Conservation (phyloP, 768 basidiomycete species). For the Auriscalpium vulgare region DNA sequence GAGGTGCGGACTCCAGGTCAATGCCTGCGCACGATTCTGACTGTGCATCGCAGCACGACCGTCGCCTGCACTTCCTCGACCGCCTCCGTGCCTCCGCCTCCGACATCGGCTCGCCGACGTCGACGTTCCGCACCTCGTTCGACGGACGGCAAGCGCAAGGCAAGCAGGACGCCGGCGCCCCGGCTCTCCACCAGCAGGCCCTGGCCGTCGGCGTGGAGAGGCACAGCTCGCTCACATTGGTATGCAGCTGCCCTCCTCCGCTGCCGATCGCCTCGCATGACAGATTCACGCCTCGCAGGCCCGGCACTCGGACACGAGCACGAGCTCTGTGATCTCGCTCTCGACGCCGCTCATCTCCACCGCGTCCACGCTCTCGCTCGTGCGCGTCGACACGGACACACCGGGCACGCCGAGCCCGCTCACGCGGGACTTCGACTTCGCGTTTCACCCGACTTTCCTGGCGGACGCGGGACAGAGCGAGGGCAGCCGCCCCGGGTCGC, state of each 20-base stretch:
- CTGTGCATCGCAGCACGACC: not conserved
- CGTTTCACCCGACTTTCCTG: not conserved
- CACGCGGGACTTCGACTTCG: not conserved
- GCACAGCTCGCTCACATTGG: not conserved
- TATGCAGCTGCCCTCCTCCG: not conserved
- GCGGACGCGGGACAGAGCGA: no score
- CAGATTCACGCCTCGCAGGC: not conserved
- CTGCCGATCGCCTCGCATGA: not conserved
- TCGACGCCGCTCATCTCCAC: not conserved
- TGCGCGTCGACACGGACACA: not conserved
- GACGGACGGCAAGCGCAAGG: no score
- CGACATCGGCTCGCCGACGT: not conserved
- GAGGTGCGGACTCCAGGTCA: constrained; percentile 5
- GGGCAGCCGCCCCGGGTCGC: no score
- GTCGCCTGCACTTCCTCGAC: not conserved
- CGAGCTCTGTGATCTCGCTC: not conserved
- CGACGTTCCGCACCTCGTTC: no score
- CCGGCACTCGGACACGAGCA: not conserved
- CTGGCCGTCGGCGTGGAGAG: not conserved
- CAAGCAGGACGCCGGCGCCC: not conserved
- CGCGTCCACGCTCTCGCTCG: not conserved
- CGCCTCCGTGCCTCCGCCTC: not conserved
- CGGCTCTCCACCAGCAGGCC: not conserved
- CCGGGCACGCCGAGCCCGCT: not conserved
- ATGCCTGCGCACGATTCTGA: not conserved